Percentiles rank a stretch among this genome's conserved stretches.
Conservation (phyloP, 371 early-diverging fungal species). For the Homolaphlyctis polyrhiza region DNA sequence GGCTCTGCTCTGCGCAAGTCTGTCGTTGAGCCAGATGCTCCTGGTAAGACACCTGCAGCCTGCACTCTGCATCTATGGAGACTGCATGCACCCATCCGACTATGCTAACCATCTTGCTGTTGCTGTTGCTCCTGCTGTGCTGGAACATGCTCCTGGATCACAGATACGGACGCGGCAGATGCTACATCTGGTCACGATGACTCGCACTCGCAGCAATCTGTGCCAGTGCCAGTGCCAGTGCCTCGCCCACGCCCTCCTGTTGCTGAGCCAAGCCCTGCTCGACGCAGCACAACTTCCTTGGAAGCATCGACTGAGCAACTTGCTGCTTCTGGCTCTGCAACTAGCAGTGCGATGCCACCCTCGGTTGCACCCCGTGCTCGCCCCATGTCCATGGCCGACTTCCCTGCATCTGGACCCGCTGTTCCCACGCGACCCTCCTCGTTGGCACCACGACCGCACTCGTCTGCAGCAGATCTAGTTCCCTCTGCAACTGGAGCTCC, state of each 20-base stretch:
- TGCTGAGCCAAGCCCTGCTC: not conserved
- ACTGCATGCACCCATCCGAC: too few relatives aligned
- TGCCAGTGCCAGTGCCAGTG: slow-evolving; percentile 1
- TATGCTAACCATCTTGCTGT: too few relatives aligned
- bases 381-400: not conserved
- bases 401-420: not conserved
- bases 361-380: not conserved
- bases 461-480: too few relatives aligned
- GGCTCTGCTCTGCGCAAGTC: not conserved
- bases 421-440: too few relatives aligned
- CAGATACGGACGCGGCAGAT: too few relatives aligned
- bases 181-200: slow-evolving; percentile 3
- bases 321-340: not conserved
- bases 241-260: slow-evolving; percentile 10
- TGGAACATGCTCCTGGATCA: too few relatives aligned
- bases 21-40: not conserved
- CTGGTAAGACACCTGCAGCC: slow-evolving; percentile 11
- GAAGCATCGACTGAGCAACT: not conserved
- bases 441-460: too few relatives aligned
- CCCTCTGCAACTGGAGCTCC: too few relatives aligned
- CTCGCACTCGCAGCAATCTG: not conserved
- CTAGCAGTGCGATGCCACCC: not conserved
- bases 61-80: slow-evolving; percentile 6
- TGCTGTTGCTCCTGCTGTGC: too few relatives aligned
- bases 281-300: not conserved